Conservation (phyloP, 1,284 basidiomycete species). For the Retiboletus fuscus region DNA sequence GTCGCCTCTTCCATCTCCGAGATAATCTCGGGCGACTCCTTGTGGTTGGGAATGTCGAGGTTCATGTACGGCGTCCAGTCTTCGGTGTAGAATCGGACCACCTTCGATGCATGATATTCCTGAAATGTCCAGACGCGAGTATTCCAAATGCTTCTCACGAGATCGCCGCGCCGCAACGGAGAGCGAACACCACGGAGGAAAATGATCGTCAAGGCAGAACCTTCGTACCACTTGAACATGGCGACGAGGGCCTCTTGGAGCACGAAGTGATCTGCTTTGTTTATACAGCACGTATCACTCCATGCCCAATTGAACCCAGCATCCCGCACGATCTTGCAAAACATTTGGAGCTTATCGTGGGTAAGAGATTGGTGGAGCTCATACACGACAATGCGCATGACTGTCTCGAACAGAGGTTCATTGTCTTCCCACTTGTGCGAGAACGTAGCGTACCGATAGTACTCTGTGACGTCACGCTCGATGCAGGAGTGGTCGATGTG, state of each 20-base stretch:
- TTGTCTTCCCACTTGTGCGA: no score
- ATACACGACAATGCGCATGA: conserved; percentile 1
- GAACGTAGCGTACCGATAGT: no score
- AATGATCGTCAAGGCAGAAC: conserved; percentile 15
- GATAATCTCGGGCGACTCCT: no score
- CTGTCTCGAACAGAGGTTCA: no score
- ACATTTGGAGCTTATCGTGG: conserved; percentile 22
- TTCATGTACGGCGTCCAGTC: no score
- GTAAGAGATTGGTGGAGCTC: conserved; percentile 10
- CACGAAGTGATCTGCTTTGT: no score
- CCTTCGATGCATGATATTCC: conserved; percentile 26
- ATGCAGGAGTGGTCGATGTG: no score
- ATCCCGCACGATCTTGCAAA: conserved; percentile 15
- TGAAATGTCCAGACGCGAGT: conserved; percentile 31
- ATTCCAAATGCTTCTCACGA: conserved; percentile 15
- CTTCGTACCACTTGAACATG: conserved; percentile 31
- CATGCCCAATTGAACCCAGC: conserved; percentile 21
- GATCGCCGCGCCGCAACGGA: conserved; percentile 11
- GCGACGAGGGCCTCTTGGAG: conserved; percentile 27
- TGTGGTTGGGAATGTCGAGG: no score
- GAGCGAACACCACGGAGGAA: conserved; percentile 18
- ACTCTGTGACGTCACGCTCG: no score
- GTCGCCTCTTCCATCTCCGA: no score
- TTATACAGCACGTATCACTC: no score
- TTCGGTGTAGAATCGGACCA: conserved; percentile 16